A percentile compares a stretch with the other conserved stretches of the same genome.
These are phyloP conservation scores for Thielaviopsis ethacetica DNA, from an alignment of 2,329 filamentous ascomycete species.

Conservation along the genomic window DNA sequence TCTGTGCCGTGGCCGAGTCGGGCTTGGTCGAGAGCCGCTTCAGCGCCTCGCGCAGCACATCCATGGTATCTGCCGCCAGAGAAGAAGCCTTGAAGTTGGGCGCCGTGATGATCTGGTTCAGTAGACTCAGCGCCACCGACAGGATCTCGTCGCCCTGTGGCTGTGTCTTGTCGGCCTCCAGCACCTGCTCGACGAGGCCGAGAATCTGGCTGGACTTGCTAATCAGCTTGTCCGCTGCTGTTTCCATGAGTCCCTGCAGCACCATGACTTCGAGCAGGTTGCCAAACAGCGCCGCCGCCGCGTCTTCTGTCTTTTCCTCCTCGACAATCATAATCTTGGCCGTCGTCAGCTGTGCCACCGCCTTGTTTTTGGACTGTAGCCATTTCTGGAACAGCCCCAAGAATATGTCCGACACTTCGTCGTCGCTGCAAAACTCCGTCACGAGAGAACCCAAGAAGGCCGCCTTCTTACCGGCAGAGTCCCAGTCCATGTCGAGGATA, in stretches of 20 bases:
- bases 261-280: slow-evolving; percentile 43
- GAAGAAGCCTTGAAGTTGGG: slow-evolving; percentile 36
- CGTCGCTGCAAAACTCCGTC: slow-evolving; percentile 30
- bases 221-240: slow-evolving; percentile 45
- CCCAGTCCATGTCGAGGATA: slow-evolving; percentile 22
- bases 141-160: slow-evolving; percentile 30
- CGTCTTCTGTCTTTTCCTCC: slow-evolving; percentile 15
- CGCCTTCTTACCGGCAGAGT: slow-evolving; percentile 31
- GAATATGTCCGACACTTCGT: slow-evolving; percentile 45
- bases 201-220: slow-evolving; percentile 48
- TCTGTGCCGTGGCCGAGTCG: slow-evolving; percentile 17
- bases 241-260: slow-evolving; percentile 48
- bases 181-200: slow-evolving; percentile 43
- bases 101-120: slow-evolving; percentile 43
- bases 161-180: slow-evolving; percentile 29
- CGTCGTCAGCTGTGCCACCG: slow-evolving; percentile 13
- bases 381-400: slow-evolving; percentile 41
- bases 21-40: slow-evolving; percentile 21
- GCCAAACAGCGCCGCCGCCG: slow-evolving; percentile 27
- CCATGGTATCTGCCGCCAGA: slow-evolving; percentile 25
- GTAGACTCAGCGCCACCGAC: slow-evolving; percentile 39
- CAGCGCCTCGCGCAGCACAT: slow-evolving; percentile 33
- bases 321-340: slow-evolving; percentile 18
- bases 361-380: slow-evolving; percentile 24
- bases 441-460: slow-evolving; percentile 33